Conservation (phyloP, 2,329 filamentous ascomycete species). For the Amauroascus verrucosus region DNA sequence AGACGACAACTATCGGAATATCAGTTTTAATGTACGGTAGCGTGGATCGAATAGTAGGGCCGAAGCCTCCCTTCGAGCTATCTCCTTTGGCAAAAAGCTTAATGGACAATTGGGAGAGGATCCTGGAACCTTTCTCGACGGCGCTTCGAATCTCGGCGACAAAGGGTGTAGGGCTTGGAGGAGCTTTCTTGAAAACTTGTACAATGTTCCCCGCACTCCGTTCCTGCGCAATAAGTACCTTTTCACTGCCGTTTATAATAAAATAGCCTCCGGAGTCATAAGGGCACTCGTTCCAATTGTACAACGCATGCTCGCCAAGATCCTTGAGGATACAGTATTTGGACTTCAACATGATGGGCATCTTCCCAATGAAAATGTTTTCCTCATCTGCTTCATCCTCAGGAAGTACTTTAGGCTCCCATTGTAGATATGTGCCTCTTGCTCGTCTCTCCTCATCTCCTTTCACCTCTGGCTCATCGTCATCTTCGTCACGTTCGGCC, state of each 20-base stretch:
- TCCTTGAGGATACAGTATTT: constrained; percentile 84
- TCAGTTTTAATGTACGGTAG: constrained; percentile 91
- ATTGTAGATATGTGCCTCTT: constrained; percentile 36
- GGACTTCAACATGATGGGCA: constrained; percentile 97
- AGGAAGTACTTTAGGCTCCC: constrained; percentile 37
- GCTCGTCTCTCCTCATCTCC: constrained; percentile 41
- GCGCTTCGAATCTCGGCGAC: constrained; percentile 94
- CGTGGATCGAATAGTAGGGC: constrained; percentile 79
- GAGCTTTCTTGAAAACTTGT: constrained; percentile 96
- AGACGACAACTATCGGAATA: constrained; percentile 88
- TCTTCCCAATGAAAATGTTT: constrained; percentile 82
- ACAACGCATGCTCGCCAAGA: constrained; percentile 74
- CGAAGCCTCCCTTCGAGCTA: constrained; percentile 64
- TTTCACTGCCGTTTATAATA: constrained; percentile 97
- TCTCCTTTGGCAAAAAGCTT: constrained; percentile 84
- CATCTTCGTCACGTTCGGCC: constrained; percentile 54
- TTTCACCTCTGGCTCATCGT: constrained; percentile 38
- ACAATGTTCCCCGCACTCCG: constrained; percentile 97
- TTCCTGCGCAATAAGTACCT: constrained; percentile 95
- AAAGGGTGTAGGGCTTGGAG: constrained; percentile 83
- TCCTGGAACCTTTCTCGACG: constrained; percentile 85
- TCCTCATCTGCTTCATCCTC: constrained; percentile 52
- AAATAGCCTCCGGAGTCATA: constrained; percentile 99
- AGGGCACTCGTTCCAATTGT: constrained; percentile 88
- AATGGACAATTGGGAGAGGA: constrained; percentile 86